A percentile compares a stretch with the other conserved stretches of the same genome.
Evolutionary conservation across 352 stramenopile species (phyloP).

Genomic region (Phytopythium litorale): DNA sequence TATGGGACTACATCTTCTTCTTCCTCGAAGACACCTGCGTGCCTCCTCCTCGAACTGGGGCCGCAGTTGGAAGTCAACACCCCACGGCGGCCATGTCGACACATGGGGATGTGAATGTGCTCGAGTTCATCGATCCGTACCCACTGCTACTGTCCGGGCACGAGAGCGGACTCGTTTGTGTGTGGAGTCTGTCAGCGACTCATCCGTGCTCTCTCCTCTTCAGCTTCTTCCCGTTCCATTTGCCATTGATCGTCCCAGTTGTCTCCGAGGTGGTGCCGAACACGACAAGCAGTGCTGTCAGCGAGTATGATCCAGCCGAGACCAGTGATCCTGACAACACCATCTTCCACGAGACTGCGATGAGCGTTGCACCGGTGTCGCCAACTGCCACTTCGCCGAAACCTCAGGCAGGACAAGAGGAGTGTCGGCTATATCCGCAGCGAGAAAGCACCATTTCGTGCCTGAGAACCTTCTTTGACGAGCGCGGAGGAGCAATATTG

Average conservation of each 20-base stretch:
- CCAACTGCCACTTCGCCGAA: background rate
- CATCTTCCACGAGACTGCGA: too few relatives aligned
- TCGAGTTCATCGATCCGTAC: conserved; percentile 76
- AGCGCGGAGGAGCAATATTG: conserved; percentile 49
- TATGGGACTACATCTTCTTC: conserved; percentile 88
- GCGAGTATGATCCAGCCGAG: background rate
- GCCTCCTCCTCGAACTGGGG: conserved; percentile 4
- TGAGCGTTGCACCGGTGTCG: background rate
- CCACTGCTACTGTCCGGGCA: conserved; percentile 63
- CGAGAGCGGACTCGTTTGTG: conserved; percentile 60
- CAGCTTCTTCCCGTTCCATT: conserved; percentile 33
- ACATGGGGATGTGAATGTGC: conserved; percentile 46
- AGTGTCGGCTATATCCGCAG: background rate
- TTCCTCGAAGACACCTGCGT: conserved; percentile 61
- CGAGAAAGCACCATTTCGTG: conserved; percentile 27
- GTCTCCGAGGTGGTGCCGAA: background rate
- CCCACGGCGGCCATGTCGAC: background rate
- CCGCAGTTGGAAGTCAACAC: conserved; percentile 7
- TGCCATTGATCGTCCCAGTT: conserved; percentile 6
- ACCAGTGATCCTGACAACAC: too few relatives aligned
- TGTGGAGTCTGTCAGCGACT: conserved; percentile 52
- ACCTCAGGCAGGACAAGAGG: background rate
- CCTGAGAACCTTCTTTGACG: conserved; percentile 58
- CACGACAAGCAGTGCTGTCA: background rate
- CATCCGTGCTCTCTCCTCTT: conserved; percentile 38